Conservation (phyloP, 495 filamentous ascomycete species). For the Cercophora scortea region DNA sequence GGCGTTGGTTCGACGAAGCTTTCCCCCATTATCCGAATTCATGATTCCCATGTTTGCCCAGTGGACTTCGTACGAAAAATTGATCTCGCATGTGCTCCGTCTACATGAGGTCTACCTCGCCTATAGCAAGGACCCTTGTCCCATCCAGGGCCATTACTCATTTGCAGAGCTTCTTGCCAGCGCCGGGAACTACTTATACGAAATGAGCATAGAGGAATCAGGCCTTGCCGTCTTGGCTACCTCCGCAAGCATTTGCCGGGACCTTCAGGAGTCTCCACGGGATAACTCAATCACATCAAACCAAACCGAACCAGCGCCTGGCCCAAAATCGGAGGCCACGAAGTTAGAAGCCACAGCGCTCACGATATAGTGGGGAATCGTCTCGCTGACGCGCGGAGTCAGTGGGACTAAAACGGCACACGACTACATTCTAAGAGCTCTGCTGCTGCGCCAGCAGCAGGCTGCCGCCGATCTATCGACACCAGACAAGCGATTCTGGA, state of each 20-base stretch:
- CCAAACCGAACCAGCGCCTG: too few relatives aligned
- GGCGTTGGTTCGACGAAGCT: neutral
- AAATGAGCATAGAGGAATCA: neutral
- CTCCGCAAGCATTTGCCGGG: neutral
- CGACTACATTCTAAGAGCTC: neutral
- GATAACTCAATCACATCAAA: neutral
- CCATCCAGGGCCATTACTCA: neutral
- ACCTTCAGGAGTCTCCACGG: neutral
- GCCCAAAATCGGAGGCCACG: neutral
- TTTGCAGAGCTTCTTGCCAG: neutral
- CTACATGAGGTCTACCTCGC: neutral
- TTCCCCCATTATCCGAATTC: neutral
- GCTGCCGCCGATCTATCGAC: neutral
- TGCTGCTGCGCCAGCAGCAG: neutral
- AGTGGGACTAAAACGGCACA: neutral
- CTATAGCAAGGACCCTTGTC: neutral
- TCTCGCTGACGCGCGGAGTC: neutral
- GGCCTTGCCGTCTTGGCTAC: neutral
- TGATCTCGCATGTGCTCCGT: neutral
- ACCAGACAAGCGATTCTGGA: neutral
- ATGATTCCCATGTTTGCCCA: neutral
- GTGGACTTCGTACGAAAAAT: neutral
- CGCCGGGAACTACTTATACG: neutral
- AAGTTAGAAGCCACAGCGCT: neutral
- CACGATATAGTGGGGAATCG: neutral